phyloP scores from a whole-genome alignment of 192 early-diverging fungal genomes.

The Jimgerdemannia lactiflua region DNA sequence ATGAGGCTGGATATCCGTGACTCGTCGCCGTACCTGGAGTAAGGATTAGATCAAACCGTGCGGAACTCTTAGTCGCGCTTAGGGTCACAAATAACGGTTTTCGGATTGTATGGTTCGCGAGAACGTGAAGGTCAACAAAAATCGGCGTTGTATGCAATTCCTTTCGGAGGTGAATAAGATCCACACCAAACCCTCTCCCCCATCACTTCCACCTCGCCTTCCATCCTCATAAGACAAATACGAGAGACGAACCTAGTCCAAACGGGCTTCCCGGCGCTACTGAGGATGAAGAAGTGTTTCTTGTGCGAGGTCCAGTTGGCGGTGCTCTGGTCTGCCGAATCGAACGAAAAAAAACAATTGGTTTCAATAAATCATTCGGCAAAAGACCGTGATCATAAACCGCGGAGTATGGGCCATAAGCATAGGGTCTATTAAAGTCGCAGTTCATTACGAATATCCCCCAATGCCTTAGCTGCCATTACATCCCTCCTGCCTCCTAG shows the following conservation, averaged over 20 bases:
- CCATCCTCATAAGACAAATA: neutral
- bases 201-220: too few species aligned
- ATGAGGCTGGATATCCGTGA: slow-evolving; percentile 80
- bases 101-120: neutral
- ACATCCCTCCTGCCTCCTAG: too few species aligned
- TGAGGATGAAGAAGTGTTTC: slow-evolving; percentile 92
- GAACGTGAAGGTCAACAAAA: neutral
- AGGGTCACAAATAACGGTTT: too few species aligned
- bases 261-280: slow-evolving; percentile 93
- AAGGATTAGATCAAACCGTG: neutral
- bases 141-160: too few species aligned
- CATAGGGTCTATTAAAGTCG: too few species aligned
- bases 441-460: too few species aligned
- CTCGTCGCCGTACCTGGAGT: slow-evolving; percentile 80
- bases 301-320: slow-evolving; percentile 53
- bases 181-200: too few species aligned
- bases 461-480: too few species aligned
- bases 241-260: slow-evolving; percentile 61
- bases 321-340: slow-evolving; percentile 25
- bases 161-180: too few species aligned
- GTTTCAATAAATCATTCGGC: neutral
- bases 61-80: neutral
- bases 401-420: too few species aligned
- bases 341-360: neutral
- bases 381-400: neutral